Evolutionary conservation across 495 filamentous ascomycete species (phyloP), one percentile per base, ranked within the genome.

Genomic region (Penicillium lagena): DNA sequence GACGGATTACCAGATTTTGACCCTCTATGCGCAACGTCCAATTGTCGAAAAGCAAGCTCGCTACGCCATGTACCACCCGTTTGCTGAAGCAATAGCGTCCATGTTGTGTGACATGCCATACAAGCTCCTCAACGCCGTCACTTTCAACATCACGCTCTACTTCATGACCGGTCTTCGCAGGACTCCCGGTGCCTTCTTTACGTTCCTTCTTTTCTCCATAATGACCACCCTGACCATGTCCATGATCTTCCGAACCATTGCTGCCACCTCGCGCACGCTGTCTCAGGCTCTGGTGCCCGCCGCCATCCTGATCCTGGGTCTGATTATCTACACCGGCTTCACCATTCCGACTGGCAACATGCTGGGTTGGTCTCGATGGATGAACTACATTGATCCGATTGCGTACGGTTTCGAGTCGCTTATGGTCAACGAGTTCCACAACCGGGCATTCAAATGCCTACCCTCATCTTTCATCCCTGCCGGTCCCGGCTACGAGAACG

Each of bases 1-100:
- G 32, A 46, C 39, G 9, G 13, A 45, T 14, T 17, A 43, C 31
- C 30, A 86, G 60, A 84, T 87, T 50, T 67, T 80, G 47, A 77
- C 60, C 12, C 63, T 83, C 12, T 84, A 81, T 50, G 68, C 67
- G 0, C 80, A 85, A 65, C 74, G 81, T 38, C 78, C 81, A 2
- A 82, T 86, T 40, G 79, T 87, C 28, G 79, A 83, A 48, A 86
- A 86, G 55, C 83, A 87, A 48, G 65, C 71, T 7, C 75, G 72
- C 12, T 86, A 83, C 52, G 79, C 80, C 22, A 78, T 86, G 56
- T 86, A 86, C 42, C 79, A 81, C 37, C 82, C 84, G 0, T 75
- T 75, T 42, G 71, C 81, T 13, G 82, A 86, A 56, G 78, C 78
- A 0, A 58, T 82, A 4, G 80, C 79, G 3, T 77, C 75, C 0